Evolutionary conservation across 805 yeast genomes (phyloP), one percentile per base, ranked within the genome.

Genomic region (Nakazawaea wyomingensis): DNA sequence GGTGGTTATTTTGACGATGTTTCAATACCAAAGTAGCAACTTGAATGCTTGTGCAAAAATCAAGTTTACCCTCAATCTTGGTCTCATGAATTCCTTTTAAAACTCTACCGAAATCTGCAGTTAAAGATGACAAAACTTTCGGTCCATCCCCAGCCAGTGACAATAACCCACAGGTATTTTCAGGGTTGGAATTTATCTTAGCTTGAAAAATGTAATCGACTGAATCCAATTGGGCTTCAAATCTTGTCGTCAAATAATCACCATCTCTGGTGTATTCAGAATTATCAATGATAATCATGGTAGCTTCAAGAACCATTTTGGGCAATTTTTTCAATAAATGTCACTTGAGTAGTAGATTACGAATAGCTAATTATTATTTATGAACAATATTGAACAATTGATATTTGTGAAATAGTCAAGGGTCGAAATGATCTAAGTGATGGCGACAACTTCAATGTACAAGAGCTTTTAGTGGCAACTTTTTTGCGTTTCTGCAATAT

Each of bases 201-300:
- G 85, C 79, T 50, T 84, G 83, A 69, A 93, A 95, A 35, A 93
- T 79, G 53, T 81, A 71, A 53, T 88, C 93, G 22, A 90, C 89
- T 8, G 96, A 81, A 49, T 93, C 96, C 48, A 85, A 70, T 64
- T 93, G 96, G 1, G 98, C 96, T 50, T 85, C 95, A 59, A 81
- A 90, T 56, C 99, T 75, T 13, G 90, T 82, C 14, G 95, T 80
- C 29, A 85, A 74, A 57, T 82, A 93, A 62, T 93, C 99, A 26
- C 98, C 99, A 60, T 93, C 93, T 56, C 99, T 76, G 78, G 90
- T 85, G 64, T 74, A 91, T 68, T 93, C 99, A 41, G 96, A 88
- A 72, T 89, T 91, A 71, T 93, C 99, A 58, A 93, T 76, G 57
- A 89, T 87, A 49, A 93, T 77, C 85, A 93, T 90, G 13, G 96